phyloP scores from a whole-genome alignment of 805 yeast genomes.

The Lipomyces lipofer region DNA sequence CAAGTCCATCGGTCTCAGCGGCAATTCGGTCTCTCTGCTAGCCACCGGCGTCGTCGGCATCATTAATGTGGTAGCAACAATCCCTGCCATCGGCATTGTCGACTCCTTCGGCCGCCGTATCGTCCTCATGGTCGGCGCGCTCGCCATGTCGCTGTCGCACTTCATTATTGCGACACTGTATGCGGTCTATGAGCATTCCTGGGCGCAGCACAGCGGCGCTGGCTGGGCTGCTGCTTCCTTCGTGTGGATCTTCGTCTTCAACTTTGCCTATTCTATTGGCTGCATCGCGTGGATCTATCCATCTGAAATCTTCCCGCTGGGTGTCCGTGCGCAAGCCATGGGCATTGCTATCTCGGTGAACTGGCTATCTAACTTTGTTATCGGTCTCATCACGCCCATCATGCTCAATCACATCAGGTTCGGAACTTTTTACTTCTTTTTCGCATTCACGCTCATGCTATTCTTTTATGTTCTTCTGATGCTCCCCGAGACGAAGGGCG shows the following conservation, averaged over 20 bases:
- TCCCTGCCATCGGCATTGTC: slow-evolving; percentile 56
- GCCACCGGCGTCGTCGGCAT: slow-evolving; percentile 48
- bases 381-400: slow-evolving; percentile 52
- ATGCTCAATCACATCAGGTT: slow-evolving; percentile 39
- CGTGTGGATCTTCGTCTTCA: slow-evolving; percentile 32
- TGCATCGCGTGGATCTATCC: slow-evolving; percentile 57
- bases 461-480: slow-evolving; percentile 60
- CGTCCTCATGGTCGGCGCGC: slow-evolving; percentile 60
- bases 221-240: slow-evolving; percentile 33
- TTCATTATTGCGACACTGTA: slow-evolving; percentile 46
- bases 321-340: slow-evolving; percentile 71
- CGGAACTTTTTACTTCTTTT: slow-evolving; percentile 27
- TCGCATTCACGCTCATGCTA: slow-evolving; percentile 34
- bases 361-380: slow-evolving; percentile 57
- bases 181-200: slow-evolving; percentile 43
- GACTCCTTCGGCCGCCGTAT: slow-evolving; percentile 69
- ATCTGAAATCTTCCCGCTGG: slow-evolving; percentile 62
- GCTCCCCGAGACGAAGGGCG: slow-evolving; percentile 58
- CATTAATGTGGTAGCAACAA: slow-evolving; percentile 51
- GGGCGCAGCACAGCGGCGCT: slow-evolving; percentile 37
- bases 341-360: slow-evolving; percentile 63
- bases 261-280: slow-evolving; percentile 34
- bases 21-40: slow-evolving; percentile 49
- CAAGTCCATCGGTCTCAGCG: slow-evolving; percentile 50
- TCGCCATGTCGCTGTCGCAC: slow-evolving; percentile 54